Percentiles rank a stretch among this genome's conserved stretches.
Conservation (phyloP, 306 rosid genomes). For the Fragaria vesca region DNA sequence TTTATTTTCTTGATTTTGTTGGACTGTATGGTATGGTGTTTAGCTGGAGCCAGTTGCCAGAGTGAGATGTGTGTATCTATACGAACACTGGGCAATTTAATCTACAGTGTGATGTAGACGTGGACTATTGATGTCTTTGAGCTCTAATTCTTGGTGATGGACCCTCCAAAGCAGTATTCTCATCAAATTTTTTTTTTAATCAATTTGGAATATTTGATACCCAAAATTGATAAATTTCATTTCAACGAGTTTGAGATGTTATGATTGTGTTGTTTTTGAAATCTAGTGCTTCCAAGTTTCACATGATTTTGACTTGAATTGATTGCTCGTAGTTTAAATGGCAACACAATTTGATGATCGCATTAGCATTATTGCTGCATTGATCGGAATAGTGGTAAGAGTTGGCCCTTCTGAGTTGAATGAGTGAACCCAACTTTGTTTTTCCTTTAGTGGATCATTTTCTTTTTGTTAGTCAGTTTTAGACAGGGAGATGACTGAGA, state of each 20-base stretch:
- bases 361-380: background rate
- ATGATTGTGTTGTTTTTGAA: too few relatives aligned
- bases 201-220: background rate
- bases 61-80: background rate
- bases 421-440: background rate
- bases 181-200: background rate
- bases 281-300: background rate
- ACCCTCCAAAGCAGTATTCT: background rate
- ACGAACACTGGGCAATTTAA: background rate
- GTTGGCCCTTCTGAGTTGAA: background rate
- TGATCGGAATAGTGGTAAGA: background rate
- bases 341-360: background rate
- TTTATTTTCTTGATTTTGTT: background rate
- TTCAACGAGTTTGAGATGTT: background rate
- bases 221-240: background rate
- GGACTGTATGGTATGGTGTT: background rate
- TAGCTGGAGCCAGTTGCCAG: constrained; percentile 15
- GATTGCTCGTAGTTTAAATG: background rate
- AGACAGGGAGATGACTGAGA: background rate
- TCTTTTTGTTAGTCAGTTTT: background rate
- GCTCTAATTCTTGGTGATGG: background rate
- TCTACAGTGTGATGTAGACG: constrained; percentile 4
- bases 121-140: background rate
- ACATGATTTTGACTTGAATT: background rate
- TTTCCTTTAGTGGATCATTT: background rate